Base-by-base conservation (phyloP, 2,329 filamentous ascomycete genomes). In the Ascochyta lentis region DNA sequence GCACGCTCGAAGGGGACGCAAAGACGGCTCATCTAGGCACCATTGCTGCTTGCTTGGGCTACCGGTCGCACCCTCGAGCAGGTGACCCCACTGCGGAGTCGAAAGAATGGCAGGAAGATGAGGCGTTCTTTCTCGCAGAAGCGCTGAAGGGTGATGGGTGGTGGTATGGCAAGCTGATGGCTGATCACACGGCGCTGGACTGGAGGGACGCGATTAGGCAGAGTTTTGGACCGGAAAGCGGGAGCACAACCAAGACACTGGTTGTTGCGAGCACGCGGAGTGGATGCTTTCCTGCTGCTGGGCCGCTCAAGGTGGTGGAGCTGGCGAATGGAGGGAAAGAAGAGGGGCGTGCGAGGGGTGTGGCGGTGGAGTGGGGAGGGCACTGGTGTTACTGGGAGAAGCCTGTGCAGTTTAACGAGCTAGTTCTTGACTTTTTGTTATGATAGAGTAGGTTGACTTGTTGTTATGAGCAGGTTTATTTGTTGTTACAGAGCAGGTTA, bases 311-410 rank as follows among this genome's bases (percentile, higher is more conserved):
- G n/a, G 65, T 66, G 1, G 64, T 68, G 1, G 54, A 63, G 4
- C 31, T 69, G 41, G 61, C 65, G 2, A 68, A 68, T 29, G 61
- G 59, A 23, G 58, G 45, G 5, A 42, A 16, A 1, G 42, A 53
- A 12, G 41, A 46, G 1, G 61, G 55, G 26, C 40, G 52, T 16
- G 66, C 67, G 0, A 59, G 48, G 40, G 66, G 67, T 10, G 55
- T 67, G 1, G 50, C 41, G 3, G 54, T 69, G 3, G 57, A 63
- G 22, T 68, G 64, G 66, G 67, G 69, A n/a, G 69, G 69, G 4
- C 69, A 72, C 48, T 72, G 69, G 69, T 69, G 66, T 40, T 72
- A 69, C 39, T 72, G 68, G 67, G 69, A 72, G 54, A 50, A 67
- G 24, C 61, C 69, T 1, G 67, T 65, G 19, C 50, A 29, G 42